Evolutionary conservation across 345 rosid species (phyloP).

Genomic region (Brassica rapa): DNA sequence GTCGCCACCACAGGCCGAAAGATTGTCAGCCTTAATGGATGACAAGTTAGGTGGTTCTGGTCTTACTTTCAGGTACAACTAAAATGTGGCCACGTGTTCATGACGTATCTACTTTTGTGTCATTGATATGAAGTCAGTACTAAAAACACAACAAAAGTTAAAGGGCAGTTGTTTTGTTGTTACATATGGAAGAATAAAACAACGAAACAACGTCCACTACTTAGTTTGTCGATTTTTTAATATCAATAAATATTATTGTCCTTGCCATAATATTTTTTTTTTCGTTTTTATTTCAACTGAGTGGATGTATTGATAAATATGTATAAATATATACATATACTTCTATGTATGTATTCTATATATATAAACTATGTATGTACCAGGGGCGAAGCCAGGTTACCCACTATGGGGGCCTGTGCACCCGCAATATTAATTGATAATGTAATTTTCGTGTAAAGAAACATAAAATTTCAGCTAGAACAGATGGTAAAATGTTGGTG

Average conservation of each 20-base stretch:
- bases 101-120: neutral
- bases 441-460: too few species aligned
- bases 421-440: too few species aligned
- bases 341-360: neutral
- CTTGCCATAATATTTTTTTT: constrained; percentile 10
- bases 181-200: constrained; percentile 3
- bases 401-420: too few species aligned
- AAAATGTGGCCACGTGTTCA: constrained; percentile 24
- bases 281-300: neutral
- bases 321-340: neutral
- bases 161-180: constrained; percentile 18
- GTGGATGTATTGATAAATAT: neutral
- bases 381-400: too few species aligned
- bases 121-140: neutral
- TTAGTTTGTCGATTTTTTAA: constrained; percentile 8
- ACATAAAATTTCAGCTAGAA: too few species aligned
- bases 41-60: constrained; percentile 54
- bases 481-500: too few species aligned
- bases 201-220: constrained; percentile 25
- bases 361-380: neutral
- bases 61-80: constrained; percentile 47
- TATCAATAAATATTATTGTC: constrained; percentile 8
- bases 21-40: constrained; percentile 42
- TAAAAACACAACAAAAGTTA: neutral
- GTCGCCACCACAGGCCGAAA: constrained; percentile 45